Evolutionary conservation across 2,329 filamentous ascomycete species (phyloP), one percentile per base, ranked within the genome.

Genomic region (Arachnopeziza araneosa): DNA sequence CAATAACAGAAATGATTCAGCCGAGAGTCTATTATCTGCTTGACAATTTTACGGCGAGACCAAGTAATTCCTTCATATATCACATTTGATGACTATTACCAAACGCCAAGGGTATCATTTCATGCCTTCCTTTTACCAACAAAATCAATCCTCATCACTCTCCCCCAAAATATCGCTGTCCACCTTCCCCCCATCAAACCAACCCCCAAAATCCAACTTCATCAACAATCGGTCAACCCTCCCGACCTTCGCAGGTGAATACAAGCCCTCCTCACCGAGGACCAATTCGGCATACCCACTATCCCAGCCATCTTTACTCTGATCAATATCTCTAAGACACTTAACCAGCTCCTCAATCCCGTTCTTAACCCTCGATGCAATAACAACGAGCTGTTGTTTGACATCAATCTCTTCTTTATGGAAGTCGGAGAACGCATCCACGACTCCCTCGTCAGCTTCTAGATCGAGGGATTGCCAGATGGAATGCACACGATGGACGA

Each of bases 221-320:
- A 96, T 96, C 71, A 97, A 74, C 71, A 97, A 75, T 60, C 90
- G 80, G 76, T 96, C 91, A 52, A 97, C 85, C 0, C 91, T 90
- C 0, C 90, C 90, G 2, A 91, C 83, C 62, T 88, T 85, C 63
- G 84, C 81, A 0, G 91, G 88, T 30, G 87, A 80, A 72, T 90
- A 96, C 63, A 74, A 75, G 0, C 77, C 79, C 49, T 77, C 76
- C 32, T 81, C 79, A 14, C 69, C 67, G 1, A 72, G 70, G 12
- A 69, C 70, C 19, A 70, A 66, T 44, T 71, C 70, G 55, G 68
- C 68, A 57, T 67, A 69, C 54, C 69, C 72, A 77, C 73, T 60
- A 59, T 70, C 65, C 67, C 70, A 70, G 21, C 69, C 69, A 58
- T 70, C 67, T 58, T 66, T 66, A 32, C 67, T 67, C 57, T 69